Percentiles rank a stretch among this genome's conserved stretches.
Conservation (phyloP, 495 filamentous ascomycete genomes). For the Cryomyces antarcticus region DNA sequence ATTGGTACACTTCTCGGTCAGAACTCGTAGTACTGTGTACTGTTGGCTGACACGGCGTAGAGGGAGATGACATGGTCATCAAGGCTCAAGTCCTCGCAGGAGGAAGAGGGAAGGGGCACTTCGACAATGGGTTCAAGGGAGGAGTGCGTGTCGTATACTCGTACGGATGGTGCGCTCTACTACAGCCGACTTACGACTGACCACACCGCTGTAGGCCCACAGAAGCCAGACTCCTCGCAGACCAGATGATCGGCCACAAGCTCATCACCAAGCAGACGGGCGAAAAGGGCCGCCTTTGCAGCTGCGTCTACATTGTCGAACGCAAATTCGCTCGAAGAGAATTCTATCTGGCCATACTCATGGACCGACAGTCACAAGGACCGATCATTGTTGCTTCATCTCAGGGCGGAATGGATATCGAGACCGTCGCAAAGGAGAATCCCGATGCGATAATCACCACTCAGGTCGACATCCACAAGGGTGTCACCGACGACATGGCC, state of each 20-base stretch:
- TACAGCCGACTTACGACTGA: not conserved
- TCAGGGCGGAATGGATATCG: slow-evolving; percentile 97
- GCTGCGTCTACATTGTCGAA: slow-evolving; percentile 94
- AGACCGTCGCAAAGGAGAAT: slow-evolving; percentile 91
- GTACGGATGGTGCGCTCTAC: slow-evolving; percentile 23
- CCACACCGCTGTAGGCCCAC: slow-evolving; percentile 28
- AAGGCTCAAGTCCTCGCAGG: slow-evolving; percentile 98
- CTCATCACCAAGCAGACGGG: slow-evolving; percentile 99
- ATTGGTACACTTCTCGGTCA: slow-evolving; percentile 34
- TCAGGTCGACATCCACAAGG: slow-evolving; percentile 78
- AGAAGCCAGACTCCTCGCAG: slow-evolving; percentile 91
- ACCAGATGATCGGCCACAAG: slow-evolving; percentile 99
- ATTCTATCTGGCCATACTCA: slow-evolving; percentile 95
- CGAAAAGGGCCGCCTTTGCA: slow-evolving; percentile 75
- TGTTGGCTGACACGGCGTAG: slow-evolving; percentile 16
- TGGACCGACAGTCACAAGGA: slow-evolving; percentile 82
- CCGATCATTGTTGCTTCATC: slow-evolving; percentile 95
- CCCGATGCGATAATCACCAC: slow-evolving; percentile 88
- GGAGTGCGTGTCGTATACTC: slow-evolving; percentile 98
- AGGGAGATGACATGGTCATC: slow-evolving; percentile 93
- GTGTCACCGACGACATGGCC: slow-evolving; percentile 90
- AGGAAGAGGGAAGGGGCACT: slow-evolving; percentile 88
- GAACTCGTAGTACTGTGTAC: no score
- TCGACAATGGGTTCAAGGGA: slow-evolving; percentile 96
- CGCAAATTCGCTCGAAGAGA: slow-evolving; percentile 97